phyloP scores from a whole-genome alignment of 352 stramenopile genomes.

The Blastocystis sp. region DNA sequence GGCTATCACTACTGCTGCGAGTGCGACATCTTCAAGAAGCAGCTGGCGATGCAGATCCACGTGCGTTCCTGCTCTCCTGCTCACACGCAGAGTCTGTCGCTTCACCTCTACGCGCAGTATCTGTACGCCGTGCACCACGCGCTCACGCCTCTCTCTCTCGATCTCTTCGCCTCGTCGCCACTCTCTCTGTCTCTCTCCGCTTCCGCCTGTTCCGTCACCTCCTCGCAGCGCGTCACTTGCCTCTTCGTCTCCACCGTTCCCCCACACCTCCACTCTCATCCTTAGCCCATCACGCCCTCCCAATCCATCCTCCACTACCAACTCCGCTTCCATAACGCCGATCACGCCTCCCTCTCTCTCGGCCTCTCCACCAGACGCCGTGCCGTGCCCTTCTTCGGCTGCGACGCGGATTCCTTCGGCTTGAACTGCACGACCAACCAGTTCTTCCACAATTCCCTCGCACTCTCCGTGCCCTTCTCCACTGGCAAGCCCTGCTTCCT shows the following conservation, averaged over 20 bases:
- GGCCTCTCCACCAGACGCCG: not conserved
- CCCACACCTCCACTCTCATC: not conserved
- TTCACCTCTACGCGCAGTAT: not conserved
- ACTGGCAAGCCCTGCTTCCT: not conserved
- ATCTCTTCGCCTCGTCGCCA: not conserved
- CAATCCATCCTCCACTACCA: not conserved
- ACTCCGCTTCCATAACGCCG: not conserved
- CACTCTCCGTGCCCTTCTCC: not conserved
- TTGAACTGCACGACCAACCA: not conserved
- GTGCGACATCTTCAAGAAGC: constrained; percentile 39
- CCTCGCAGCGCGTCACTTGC: not conserved
- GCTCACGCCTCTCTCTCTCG: not conserved
- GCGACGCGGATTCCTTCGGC: not conserved
- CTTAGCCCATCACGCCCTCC: not conserved
- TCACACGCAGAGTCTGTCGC: not conserved
- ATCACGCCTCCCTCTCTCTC: not conserved
- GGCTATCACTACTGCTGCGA: constrained; percentile 25
- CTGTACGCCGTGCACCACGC: not conserved
- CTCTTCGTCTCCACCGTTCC: not conserved
- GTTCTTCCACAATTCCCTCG: not conserved
- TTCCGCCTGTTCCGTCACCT: not conserved
- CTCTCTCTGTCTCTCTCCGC: not conserved
- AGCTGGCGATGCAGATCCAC: constrained; percentile 19
- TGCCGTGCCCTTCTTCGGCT: not conserved
- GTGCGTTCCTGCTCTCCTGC: not conserved